A percentile compares a stretch with the other conserved stretches of the same genome.
phyloP scores from a whole-genome alignment of 345 rosid species.

The Pistacia integerrima region DNA sequence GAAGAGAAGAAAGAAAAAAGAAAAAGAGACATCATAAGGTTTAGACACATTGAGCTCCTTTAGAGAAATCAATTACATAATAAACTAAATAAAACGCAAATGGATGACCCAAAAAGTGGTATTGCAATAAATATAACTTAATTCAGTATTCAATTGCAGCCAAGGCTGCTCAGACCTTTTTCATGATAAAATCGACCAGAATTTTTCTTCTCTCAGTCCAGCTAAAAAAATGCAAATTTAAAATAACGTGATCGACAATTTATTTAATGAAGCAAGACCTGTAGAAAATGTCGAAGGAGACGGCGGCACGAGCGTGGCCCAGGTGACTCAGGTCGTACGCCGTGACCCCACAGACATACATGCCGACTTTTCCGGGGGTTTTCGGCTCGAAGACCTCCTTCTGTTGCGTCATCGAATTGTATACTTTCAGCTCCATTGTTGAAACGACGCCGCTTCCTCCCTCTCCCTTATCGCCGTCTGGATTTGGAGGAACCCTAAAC shows the following conservation, averaged over 20 bases:
- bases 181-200: no score
- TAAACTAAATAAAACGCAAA: background rate
- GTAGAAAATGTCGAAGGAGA: conserved; percentile 75
- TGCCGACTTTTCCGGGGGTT: conserved; percentile 58
- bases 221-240: no score
- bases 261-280: conserved; percentile 36
- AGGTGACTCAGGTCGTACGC: conserved; percentile 89
- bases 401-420: conserved; percentile 71
- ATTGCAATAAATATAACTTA: background rate
- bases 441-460: background rate
- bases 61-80: background rate
- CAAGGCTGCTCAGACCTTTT: no score
- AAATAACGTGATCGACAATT: background rate
- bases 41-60: background rate
- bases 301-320: conserved; percentile 92
- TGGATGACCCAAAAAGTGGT: background rate
- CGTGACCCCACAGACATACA: conserved; percentile 93
- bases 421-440: conserved; percentile 39
- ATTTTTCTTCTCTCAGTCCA: no score
- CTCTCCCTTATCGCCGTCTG: background rate
- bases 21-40: background rate
- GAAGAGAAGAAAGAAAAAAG: background rate
- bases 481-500: conserved; percentile 6
- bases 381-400: conserved; percentile 57
- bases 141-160: no score